Conservation (phyloP, 2,329 filamentous ascomycete genomes). For the Fusarium sp. region DNA sequence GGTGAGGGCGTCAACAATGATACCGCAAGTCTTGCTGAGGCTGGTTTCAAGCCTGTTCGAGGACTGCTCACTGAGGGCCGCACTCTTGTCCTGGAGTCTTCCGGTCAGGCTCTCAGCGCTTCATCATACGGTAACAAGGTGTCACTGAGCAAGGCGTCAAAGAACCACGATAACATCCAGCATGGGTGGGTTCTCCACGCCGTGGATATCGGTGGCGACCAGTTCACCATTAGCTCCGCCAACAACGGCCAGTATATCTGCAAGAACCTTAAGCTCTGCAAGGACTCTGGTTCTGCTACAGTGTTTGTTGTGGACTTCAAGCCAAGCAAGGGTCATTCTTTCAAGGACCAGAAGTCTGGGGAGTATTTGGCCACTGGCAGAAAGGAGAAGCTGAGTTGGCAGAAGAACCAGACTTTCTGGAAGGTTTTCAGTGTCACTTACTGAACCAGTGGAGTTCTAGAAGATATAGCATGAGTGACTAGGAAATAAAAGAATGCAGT, state of each 20-base stretch:
- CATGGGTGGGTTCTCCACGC: background rate
- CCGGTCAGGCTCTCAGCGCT: background rate
- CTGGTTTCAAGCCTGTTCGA: background rate
- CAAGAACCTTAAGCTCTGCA: background rate
- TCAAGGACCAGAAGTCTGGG: background rate
- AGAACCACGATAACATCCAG: background rate
- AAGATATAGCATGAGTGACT: background rate
- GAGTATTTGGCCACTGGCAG: background rate
- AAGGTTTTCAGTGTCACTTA: conserved; percentile 2
- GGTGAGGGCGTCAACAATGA: background rate
- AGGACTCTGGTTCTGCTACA: background rate
- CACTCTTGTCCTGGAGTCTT: background rate
- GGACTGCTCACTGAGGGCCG: background rate
- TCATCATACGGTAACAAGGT: background rate
- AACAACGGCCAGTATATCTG: background rate
- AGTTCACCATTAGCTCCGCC: background rate
- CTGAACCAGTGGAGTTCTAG: background rate
- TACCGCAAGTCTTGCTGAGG: background rate
- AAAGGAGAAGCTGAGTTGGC: background rate
- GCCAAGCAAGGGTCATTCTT: background rate
- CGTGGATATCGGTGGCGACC: background rate
- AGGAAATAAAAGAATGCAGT: background rate
- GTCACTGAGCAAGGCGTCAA: background rate
- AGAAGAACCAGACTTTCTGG: background rate
- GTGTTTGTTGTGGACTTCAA: background rate